Evolutionary conservation across 495 filamentous ascomycete species (phyloP), one percentile per base, ranked within the genome.

Genomic region (Penicillium canariense): DNA sequence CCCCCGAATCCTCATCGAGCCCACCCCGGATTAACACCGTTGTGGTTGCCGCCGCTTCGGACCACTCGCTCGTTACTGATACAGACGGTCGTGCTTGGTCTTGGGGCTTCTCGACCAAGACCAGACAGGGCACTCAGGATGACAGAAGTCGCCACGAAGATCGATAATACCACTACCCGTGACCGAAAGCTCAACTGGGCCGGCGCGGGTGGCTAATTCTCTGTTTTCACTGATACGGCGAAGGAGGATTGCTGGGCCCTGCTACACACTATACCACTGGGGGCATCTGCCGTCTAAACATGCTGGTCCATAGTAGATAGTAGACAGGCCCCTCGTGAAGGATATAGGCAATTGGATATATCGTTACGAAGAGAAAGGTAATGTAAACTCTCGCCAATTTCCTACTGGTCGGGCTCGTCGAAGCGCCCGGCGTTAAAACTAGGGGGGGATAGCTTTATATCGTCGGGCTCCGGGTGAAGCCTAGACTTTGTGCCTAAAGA

Each of bases 61-160:
- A 87, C 46, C 84, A 87, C 59, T 78, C 71, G 12, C 76, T 88
- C 39, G 78, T 74, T 6, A 74, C 87, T 51, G 80, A 81, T 52
- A 67, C 64, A 15, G 70, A 77, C 50, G 85, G 85, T 34, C 76
- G 76, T 48, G 82, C 81, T 6, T 87, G 78, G 66, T 75, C 75
- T 7, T 85, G 83, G 81, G 85, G 85, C 4, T 87, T 86, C 69
- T 80, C 73, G 39, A 77, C 78, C 17, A 84, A 87, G 66, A 84
- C 81, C 14, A 84, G 85, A 5, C 78, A 78, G 55, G 83, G 79
- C 12, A 77, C 71, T 9, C 69, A 76, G 44, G 81, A 84, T 50
- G 83, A 85, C 51, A 75, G 71, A 79, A 48, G 69, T 79, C 22
- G 80, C 84, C 11, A 84, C 81, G 4, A 49, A 78, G 32, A 79